Evolutionary conservation across 2,329 filamentous ascomycete species (phyloP).

Genomic region (Gnomoniopsis sp.): DNA sequence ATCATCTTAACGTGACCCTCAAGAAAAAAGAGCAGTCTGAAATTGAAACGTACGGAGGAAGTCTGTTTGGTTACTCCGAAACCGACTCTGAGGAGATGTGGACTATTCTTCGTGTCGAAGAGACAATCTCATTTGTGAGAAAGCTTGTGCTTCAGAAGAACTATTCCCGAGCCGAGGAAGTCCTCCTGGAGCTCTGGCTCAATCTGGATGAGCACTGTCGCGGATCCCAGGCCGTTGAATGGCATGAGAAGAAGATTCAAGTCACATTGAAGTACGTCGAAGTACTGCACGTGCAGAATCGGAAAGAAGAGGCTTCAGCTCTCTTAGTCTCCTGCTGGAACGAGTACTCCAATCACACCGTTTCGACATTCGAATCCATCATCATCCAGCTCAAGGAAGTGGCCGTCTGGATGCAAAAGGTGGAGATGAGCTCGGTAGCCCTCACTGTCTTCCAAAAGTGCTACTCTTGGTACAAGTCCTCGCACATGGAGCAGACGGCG

Average conservation of each 20-base stretch:
- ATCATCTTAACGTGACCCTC: not conserved
- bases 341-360: not conserved
- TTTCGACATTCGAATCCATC: not conserved
- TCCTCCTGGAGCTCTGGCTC: slow-evolving; percentile 1
- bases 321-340: slow-evolving; percentile 2
- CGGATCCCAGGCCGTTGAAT: not conserved
- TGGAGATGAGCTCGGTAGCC: not conserved
- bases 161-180: not conserved
- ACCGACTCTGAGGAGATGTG: not conserved
- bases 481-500: not conserved
- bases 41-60: not conserved
- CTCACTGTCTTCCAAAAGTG: not conserved
- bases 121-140: not conserved
- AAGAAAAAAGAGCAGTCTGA: not conserved
- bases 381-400: not conserved
- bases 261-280: slow-evolving; percentile 2
- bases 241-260: slow-evolving; percentile 5
- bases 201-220: slow-evolving; percentile 1
- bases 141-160: not conserved
- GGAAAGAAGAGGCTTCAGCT: not conserved
- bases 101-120: not conserved
- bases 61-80: not conserved
- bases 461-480: slow-evolving; percentile 1
- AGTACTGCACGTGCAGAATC: not conserved
- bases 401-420: not conserved